These are phyloP conservation scores for Clonostachys sp. DNA, from an alignment of 2,329 filamentous ascomycete genomes.

Conservation along the genomic window DNA sequence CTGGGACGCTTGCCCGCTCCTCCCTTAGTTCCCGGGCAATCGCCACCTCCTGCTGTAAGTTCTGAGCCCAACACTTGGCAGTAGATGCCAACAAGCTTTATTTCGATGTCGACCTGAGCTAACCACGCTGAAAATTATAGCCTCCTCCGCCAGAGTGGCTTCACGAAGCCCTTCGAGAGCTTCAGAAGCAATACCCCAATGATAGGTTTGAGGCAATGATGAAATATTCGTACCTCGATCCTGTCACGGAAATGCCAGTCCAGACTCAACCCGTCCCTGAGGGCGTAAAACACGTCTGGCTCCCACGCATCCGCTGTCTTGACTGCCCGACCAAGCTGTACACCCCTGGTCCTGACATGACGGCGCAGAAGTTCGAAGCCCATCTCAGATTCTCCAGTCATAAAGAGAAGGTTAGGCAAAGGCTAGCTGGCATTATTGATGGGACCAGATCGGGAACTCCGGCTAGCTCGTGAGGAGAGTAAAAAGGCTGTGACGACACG, in stretches of 20 bases:
- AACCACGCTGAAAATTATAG: constrained; percentile 33
- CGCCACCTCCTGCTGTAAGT: constrained; percentile 58
- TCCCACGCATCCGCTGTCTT: constrained; percentile 84
- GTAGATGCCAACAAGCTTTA: constrained; percentile 9
- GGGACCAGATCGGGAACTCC: too few relatives aligned
- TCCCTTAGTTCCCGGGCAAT: constrained; percentile 52
- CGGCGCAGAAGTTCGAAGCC: constrained; percentile 86
- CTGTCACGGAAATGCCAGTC: constrained; percentile 61
- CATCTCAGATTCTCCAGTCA: constrained; percentile 85
- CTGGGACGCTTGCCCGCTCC: constrained; percentile 66
- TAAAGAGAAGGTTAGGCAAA: constrained; percentile 56
- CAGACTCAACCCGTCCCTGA: constrained; percentile 51
- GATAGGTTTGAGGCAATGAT: constrained; percentile 87
- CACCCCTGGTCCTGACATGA: constrained; percentile 79
- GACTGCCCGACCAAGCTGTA: constrained; percentile 95
- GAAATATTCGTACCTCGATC: constrained; percentile 82
- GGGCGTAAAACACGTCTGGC: constrained; percentile 72
- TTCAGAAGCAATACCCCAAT: constrained; percentile 65
- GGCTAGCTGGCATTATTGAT: constrained; percentile 12
- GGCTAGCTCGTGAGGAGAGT: too few relatives aligned
- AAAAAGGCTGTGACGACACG: too few relatives aligned
- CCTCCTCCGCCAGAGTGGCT: constrained; percentile 88
- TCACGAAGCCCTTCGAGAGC: constrained; percentile 61
- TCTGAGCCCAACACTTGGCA: not conserved
- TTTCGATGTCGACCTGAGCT: not conserved